Evolutionary conservation across 371 early-diverging fungal genomes (phyloP).

Genomic region (Mortierella sp.): DNA sequence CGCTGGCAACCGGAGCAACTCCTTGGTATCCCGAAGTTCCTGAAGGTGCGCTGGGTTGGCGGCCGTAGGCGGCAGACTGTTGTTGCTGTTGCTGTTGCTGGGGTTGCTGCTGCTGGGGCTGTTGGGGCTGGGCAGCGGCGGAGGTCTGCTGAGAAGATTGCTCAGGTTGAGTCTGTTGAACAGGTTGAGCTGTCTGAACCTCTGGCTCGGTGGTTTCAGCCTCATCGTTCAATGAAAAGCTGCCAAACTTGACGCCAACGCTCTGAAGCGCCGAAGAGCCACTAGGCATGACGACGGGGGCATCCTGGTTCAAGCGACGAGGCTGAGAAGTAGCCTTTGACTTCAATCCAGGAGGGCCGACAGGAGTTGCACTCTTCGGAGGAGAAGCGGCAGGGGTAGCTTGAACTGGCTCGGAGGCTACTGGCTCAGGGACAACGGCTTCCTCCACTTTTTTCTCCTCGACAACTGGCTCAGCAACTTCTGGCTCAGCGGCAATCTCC

Average conservation of each 20-base stretch:
- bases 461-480: constrained; percentile 20
- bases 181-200: constrained; percentile 21
- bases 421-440: constrained; percentile 19
- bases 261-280: constrained; percentile 73
- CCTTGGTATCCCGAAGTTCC: constrained; percentile 29
- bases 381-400: constrained; percentile 12
- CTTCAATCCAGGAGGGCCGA: constrained; percentile 67
- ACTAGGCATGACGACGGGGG: constrained; percentile 88
- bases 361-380: constrained; percentile 18
- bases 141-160: constrained; percentile 16
- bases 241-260: constrained; percentile 87
- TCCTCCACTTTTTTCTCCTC: constrained; percentile 60
- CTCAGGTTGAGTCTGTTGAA: constrained; percentile 13
- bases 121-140: constrained; percentile 24
- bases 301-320: constrained; percentile 84
- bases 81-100: constrained; percentile 29
- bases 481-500: constrained; percentile 25
- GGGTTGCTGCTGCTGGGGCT: constrained; percentile 18
- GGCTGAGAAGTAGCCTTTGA: constrained; percentile 56
- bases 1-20: constrained; percentile 22
- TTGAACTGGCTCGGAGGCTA: constrained; percentile 13
- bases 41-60: constrained; percentile 22
- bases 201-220: constrained; percentile 33
- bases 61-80: constrained; percentile 38
- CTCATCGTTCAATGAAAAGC: constrained; percentile 74